Conservation (phyloP, 345 rosid genomes). For the Jatropha curcas region DNA sequence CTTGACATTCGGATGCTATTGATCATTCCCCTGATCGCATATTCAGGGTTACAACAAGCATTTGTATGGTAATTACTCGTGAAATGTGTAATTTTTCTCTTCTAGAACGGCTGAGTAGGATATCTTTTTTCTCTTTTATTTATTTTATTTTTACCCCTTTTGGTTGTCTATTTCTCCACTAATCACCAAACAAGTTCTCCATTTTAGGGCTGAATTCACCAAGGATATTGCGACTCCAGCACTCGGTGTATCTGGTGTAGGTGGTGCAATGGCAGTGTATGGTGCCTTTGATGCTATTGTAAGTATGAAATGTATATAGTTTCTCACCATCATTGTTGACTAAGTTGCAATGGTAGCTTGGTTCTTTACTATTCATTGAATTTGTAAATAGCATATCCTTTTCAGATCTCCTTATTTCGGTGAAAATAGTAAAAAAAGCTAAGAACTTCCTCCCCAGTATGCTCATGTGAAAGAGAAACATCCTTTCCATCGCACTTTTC, state of each 20-base stretch:
- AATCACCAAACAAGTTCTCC: neutral
- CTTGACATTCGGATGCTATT: slow-evolving; percentile 71
- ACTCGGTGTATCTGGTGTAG: slow-evolving; percentile 83
- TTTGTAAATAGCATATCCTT: neutral
- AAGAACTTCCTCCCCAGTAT: neutral
- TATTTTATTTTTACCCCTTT: slow-evolving; percentile 2
- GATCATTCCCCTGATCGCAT: slow-evolving; percentile 79
- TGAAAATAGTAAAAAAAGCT: slow-evolving; percentile 1
- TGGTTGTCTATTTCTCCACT: neutral
- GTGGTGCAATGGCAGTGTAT: slow-evolving; percentile 88
- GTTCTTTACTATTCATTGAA: neutral
- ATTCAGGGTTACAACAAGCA: slow-evolving; percentile 94
- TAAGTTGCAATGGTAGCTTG: neutral
- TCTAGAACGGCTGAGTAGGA: neutral
- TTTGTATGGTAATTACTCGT: slow-evolving; percentile 69
- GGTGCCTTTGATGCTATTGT: slow-evolving; percentile 90
- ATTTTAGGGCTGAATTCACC: slow-evolving; percentile 83
- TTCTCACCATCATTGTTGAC: neutral
- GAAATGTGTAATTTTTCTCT: neutral
- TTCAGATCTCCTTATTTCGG: neutral
- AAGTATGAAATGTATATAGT: slow-evolving; percentile 35
- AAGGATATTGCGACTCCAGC: slow-evolving; percentile 79
- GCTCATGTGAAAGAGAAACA: neutral
- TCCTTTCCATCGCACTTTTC: neutral
- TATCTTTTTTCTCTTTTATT: neutral